These are phyloP conservation scores for Suillus cothurnatus DNA, from an alignment of 768 basidiomycete species.

Conservation along the genomic window DNA sequence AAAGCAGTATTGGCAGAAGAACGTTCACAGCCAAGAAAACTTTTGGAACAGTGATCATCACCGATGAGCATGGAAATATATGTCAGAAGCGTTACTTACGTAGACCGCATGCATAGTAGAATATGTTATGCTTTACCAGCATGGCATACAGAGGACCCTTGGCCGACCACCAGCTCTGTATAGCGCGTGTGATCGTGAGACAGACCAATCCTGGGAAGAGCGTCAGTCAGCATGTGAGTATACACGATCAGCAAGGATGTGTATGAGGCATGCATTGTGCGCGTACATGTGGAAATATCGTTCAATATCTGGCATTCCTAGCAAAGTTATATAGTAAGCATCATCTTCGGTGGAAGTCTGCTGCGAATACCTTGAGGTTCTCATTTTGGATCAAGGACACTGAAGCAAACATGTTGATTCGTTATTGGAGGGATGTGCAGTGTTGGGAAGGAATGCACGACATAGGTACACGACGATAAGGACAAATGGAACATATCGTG, in stretches of 20 bases:
- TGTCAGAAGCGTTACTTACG: not conserved
- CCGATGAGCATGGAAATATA: not conserved
- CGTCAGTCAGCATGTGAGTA: not conserved
- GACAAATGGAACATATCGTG: not conserved
- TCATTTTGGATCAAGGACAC: not conserved
- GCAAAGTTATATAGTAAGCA: not conserved
- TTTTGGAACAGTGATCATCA: not conserved
- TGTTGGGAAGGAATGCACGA: not conserved
- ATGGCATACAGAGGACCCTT: not conserved
- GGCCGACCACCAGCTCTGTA: not conserved
- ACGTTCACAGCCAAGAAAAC: too few relatives aligned
- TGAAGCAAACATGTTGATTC: not conserved
- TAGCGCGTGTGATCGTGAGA: not conserved
- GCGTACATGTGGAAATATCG: not conserved
- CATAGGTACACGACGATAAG: not conserved
- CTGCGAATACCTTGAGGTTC: not conserved
- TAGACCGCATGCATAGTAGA: not conserved
- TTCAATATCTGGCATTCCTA: not conserved
- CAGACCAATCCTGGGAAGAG: not conserved
- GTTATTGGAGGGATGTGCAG: not conserved
- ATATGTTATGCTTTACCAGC: not conserved
- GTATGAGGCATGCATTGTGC: not conserved
- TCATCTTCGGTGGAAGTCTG: not conserved
- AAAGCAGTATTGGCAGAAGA: too few relatives aligned
- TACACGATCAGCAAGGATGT: not conserved